phyloP scores from a whole-genome alignment of 192 early-diverging fungal species.

The Coemansia sp. region DNA sequence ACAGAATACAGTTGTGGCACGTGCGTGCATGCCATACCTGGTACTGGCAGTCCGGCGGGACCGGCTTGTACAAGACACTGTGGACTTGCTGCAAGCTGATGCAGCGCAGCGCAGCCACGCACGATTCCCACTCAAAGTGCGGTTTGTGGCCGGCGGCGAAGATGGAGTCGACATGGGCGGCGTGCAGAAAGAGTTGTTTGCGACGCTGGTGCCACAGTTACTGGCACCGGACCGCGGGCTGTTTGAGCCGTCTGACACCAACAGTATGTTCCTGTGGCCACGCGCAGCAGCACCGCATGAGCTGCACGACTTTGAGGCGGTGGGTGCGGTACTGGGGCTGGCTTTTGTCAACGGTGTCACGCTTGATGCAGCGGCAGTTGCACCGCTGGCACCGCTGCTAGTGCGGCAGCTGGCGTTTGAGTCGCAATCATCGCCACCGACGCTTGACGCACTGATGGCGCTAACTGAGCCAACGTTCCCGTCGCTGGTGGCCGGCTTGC shows the following conservation, averaged over 20 bases:
- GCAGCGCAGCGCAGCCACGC: slow-evolving; percentile 1
- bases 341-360: slow-evolving; percentile 83
- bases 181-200: slow-evolving; percentile 95
- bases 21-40: slow-evolving; percentile 61
- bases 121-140: slow-evolving; percentile 56
- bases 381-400: slow-evolving; percentile 70
- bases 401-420: slow-evolving; percentile 61
- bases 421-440: not conserved
- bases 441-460: not conserved
- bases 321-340: slow-evolving; percentile 88
- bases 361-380: slow-evolving; percentile 56
- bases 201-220: slow-evolving; percentile 69
- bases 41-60: slow-evolving; percentile 73
- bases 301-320: slow-evolving; percentile 68
- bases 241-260: slow-evolving; percentile 55
- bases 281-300: slow-evolving; percentile 61
- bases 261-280: slow-evolving; percentile 64
- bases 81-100: slow-evolving; percentile 46
- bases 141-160: slow-evolving; percentile 85
- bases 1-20: slow-evolving; percentile 7
- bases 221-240: slow-evolving; percentile 73
- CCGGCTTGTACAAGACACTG: slow-evolving; percentile 69
- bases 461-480: slow-evolving; percentile 29
- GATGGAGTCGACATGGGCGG: slow-evolving; percentile 95
- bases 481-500: slow-evolving; percentile 69